Base-by-base conservation (phyloP, 75 land plant species). In the Pseudotsuga menziesii region DNA sequence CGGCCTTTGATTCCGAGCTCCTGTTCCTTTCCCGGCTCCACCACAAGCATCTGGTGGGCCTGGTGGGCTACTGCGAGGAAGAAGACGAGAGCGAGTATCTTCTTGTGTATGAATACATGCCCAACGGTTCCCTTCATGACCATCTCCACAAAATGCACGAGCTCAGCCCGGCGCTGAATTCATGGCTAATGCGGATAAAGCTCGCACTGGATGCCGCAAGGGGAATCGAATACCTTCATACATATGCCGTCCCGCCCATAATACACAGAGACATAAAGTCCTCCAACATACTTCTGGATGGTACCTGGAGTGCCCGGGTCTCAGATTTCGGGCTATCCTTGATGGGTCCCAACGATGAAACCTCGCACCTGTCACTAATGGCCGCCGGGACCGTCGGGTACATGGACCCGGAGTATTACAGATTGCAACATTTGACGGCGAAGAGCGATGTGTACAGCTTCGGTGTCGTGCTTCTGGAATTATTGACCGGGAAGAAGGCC, bases 391-490 rank as follows among this genome's bases (percentile, higher is more conserved):
- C 97, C 14, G 82, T 94, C 3, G 97, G 97, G 5, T 94, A 94
- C 86, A 88, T 94, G 78, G 97, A 94, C 57, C 97, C 97, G 19
- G 94, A 94, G 78, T 94, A 89, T 81, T 94, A 89, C 81, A 73
- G 92, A 77, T 80, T 86, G 2, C 94, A 90, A 66, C 77, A 81
- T 12, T 73, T 94, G 41, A 91, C 94, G 1, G 77, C 82, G 19
- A 94, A 94, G 83, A 91, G 94, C 63, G 97, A 94, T 71, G 94
- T 94, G 17, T 94, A 94, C 77, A 91, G 97, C 79, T 91, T 91
- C 63, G 97, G 97, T 0, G 90, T 94, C 1, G 88, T 94, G 13
- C 67, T 94, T 57, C 73, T 94, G 19, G 97, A 94, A 73, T 63
- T 94, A 3, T 76, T 94, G 58, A 82, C 92, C 1, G 97, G 97